A percentile compares a stretch with the other conserved stretches of the same genome.
Conservation (phyloP, 2,329 filamentous ascomycete genomes). For the Aspergillus cejpii region DNA sequence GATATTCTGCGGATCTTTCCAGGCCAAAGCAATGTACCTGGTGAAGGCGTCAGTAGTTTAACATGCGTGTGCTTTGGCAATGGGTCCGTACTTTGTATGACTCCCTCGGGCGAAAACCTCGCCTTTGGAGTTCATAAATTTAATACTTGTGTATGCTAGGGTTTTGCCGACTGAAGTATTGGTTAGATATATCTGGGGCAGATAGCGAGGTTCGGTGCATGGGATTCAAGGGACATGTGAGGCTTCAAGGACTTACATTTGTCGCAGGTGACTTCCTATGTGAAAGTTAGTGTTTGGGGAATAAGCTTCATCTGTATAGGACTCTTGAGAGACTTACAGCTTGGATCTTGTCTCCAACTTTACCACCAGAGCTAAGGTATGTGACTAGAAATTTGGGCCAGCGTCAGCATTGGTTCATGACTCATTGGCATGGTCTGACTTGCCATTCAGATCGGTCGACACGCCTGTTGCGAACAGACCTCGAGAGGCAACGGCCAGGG, state of each 20-base stretch:
- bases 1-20: constrained; percentile 58
- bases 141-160: constrained; percentile 57
- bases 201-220: too few species aligned
- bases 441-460: constrained; percentile 58
- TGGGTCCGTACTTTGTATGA: constrained; percentile 54
- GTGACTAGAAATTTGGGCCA: constrained; percentile 44
- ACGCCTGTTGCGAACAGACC: constrained; percentile 61
- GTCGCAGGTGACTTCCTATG: constrained; percentile 55
- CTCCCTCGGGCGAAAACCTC: constrained; percentile 59
- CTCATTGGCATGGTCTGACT: not conserved
- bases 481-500: constrained; percentile 58
- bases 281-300: constrained; percentile 12
- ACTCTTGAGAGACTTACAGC: constrained; percentile 37
- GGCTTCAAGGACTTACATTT: constrained; percentile 47
- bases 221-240: not conserved
- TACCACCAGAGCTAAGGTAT: constrained; percentile 58
- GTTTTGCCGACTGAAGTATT: constrained; percentile 53
- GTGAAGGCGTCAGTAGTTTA: constrained; percentile 1
- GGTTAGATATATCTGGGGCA: constrained; percentile 11
- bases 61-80: not conserved
- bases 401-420: not conserved
- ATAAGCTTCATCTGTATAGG: not conserved
- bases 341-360: constrained; percentile 53
- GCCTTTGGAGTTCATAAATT: constrained; percentile 53
- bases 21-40: constrained; percentile 54